Conservation (phyloP, 495 filamentous ascomycete genomes). For the Penicillium cataractarum region DNA sequence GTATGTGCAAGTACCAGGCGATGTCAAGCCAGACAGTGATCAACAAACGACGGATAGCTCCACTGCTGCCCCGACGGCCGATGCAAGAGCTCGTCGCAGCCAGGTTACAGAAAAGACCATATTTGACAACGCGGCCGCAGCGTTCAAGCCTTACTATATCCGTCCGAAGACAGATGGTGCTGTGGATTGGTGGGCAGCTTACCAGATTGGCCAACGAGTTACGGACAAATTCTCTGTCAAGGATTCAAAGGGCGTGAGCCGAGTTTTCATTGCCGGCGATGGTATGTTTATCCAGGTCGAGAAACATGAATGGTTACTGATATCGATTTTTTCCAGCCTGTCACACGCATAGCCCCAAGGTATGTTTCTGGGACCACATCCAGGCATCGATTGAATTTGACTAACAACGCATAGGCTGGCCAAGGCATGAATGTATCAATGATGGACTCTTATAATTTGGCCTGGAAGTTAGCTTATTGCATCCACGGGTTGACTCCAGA, state of each 20-base stretch:
- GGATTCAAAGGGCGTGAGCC: slow-evolving; percentile 47
- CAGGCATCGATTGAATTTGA: not conserved
- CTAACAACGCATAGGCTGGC: slow-evolving; percentile 58
- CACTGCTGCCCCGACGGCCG: slow-evolving; percentile 20
- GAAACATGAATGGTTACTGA: slow-evolving; percentile 1
- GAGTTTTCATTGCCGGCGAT: slow-evolving; percentile 71
- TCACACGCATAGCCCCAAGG: slow-evolving; percentile 74
- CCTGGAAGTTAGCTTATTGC: slow-evolving; percentile 80
- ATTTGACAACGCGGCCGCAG: slow-evolving; percentile 43
- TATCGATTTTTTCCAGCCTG: slow-evolving; percentile 28
- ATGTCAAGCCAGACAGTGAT: slow-evolving; percentile 28
- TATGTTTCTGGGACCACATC: slow-evolving; percentile 13
- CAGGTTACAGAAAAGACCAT: slow-evolving; percentile 47
- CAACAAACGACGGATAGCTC: slow-evolving; percentile 19
- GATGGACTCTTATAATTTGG: slow-evolving; percentile 80
- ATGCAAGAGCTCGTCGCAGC: slow-evolving; percentile 39
- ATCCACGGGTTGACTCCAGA: slow-evolving; percentile 60
- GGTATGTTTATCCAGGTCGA: slow-evolving; percentile 39
- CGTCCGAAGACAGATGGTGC: slow-evolving; percentile 39
- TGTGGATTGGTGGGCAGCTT: slow-evolving; percentile 68
- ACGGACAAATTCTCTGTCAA: slow-evolving; percentile 65
- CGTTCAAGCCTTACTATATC: slow-evolving; percentile 54
- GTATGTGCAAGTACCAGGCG: slow-evolving; percentile 60
- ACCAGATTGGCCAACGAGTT: slow-evolving; percentile 74
- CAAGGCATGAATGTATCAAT: slow-evolving; percentile 92